These are phyloP conservation scores for Spinellus fusiger DNA, from an alignment of 192 early-diverging fungal species.

Conservation along the genomic window DNA sequence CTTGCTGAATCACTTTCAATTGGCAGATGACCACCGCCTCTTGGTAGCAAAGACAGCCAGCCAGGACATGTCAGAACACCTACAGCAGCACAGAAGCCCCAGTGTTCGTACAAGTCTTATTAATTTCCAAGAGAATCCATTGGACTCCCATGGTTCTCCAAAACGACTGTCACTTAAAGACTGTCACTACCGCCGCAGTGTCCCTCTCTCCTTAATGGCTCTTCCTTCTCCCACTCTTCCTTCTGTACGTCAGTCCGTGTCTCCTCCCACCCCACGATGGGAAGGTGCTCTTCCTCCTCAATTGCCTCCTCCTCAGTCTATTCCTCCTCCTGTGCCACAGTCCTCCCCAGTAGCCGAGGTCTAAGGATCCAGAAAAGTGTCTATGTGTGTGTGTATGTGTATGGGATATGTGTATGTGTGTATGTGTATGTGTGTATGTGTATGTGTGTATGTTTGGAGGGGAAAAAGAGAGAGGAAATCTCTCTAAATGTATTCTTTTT, in stretches of 20 bases:
- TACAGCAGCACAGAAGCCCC: neutral
- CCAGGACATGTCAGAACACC: neutral
- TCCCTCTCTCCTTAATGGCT: too few relatives aligned
- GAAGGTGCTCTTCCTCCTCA: conserved; percentile 20
- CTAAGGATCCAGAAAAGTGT: neutral
- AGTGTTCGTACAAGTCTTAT: too few relatives aligned
- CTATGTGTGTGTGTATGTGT: neutral
- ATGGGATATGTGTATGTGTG: neutral
- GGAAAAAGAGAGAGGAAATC: too few relatives aligned
- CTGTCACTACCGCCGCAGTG: too few relatives aligned
- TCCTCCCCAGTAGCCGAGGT: conserved; percentile 7
- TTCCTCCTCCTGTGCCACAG: conserved; percentile 17
- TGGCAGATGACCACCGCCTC: conserved; percentile 18
- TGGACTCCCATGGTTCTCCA: too few relatives aligned
- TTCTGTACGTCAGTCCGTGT: conserved; percentile 2
- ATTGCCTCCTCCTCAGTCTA: conserved; percentile 19
- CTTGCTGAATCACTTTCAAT: conserved; percentile 2
- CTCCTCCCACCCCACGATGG: conserved; percentile 21
- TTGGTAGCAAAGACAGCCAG: neutral
- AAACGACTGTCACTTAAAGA: too few relatives aligned
- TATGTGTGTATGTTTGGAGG: too few relatives aligned
- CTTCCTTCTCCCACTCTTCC: neutral
- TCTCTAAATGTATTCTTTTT: too few relatives aligned
- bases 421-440: neutral
- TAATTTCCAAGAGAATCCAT: too few relatives aligned